Evolutionary conservation across 108 stramenopile species (phyloP), one percentile per base, ranked within the genome.

Genomic region (Discostella pseudostelligera): DNA sequence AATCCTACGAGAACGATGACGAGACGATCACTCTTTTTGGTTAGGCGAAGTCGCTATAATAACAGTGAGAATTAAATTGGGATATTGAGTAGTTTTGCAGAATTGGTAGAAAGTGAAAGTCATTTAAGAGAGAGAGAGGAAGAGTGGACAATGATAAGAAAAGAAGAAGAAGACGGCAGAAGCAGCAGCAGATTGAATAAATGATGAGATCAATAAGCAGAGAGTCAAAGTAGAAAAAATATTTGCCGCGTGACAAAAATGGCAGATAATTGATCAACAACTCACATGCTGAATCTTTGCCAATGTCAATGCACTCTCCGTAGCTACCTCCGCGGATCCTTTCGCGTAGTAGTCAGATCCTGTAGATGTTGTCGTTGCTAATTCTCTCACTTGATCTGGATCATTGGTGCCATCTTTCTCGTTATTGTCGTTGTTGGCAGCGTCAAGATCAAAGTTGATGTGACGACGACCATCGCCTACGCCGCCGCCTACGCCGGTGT

Each of bases 1-100:
- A 95, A 63, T 26, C 94, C 94, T 9, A 95, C 94, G 54, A 96
- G 59, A 40, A 85, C 88, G 47, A 93, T 80, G 13, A 92, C 91
- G 32, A 90, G 67, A 13, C 86, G 85, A 48, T 76, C 72, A 37
- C 78, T 85, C 39, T 79, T 74, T 48, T 81, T 81, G 47, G 92
- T 88, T 11, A 93, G 72, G 54, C 77, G 74, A 28, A 88, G 59
- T 62, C 92, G 63, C 90, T 92, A 59, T 44, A 28, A n/a, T n/a
- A n/a, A n/a, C n/a, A n/a, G n/a, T n/a, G n/a, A n/a, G n/a, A n/a
- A n/a, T n/a, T n/a, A n/a, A n/a, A n/a, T n/a, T n/a, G n/a, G n/a
- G n/a, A n/a, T n/a, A n/a, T n/a, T n/a, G n/a, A n/a, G n/a, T n/a
- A n/a, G n/a, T n/a, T n/a, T n/a, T n/a, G n/a, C n/a, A n/a, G n/a